Base-by-base conservation (phyloP, 768 basidiomycete species). In the Mycena floridula region DNA sequence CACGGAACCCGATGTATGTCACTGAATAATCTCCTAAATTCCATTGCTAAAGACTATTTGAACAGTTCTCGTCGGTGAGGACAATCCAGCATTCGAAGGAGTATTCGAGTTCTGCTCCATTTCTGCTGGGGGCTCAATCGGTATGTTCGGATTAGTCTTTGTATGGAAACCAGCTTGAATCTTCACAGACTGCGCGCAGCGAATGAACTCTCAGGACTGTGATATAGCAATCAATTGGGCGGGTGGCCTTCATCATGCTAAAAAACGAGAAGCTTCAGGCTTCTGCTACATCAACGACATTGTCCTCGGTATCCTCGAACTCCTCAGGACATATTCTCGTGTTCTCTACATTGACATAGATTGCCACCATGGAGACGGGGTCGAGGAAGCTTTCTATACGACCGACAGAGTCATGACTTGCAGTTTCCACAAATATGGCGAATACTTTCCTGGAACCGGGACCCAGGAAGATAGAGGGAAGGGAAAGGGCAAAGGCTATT, bases 211-310 rank as follows among this genome's bases (percentile, higher is more conserved):
- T 3, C 92, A 92, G 2, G 72, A 85, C 1, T 74, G 91, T 3
- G 85, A 89, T 53, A 80, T 87, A 38, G 50, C 50, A 4, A 49
- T 25, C 68, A 87, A 27, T 60, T 89, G 15, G 96, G 92, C 96
- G 1, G 96, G 96, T 7, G 96, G 96, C 2, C 75, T 99, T 3
- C 96, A 99, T 65, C 96, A 99, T 62, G 96, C 96, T 16, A 99
- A 99, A 69, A 98, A 97, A 62, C 80, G 89, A 43, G 96, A 97
- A 67, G 96, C 95, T 0, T 89, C 88, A 5, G 96, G 96, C 12
- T 99, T 99, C 66, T 99, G 96, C 73, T 99, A 98, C 70, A 85
- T 98, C 66, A 99, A 99, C 63, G 89, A 94, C 63, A 99, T 97
- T 59, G 93, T 96, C 1, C 82, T 98, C 21, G 86, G 82, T 36